phyloP scores from a whole-genome alignment of 371 early-diverging fungal species.

The Zychaea mexicana region DNA sequence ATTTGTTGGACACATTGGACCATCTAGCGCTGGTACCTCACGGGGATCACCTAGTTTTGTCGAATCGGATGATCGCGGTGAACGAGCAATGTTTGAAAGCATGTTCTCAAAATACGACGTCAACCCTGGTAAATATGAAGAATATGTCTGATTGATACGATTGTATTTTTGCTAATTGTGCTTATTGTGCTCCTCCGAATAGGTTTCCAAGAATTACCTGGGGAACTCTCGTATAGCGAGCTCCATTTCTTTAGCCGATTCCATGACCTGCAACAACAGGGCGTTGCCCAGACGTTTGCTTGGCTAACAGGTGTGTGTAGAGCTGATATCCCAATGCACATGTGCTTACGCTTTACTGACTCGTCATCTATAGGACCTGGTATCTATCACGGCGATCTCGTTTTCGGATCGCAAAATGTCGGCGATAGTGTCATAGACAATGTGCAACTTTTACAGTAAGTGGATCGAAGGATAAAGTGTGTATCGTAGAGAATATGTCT shows the following conservation, averaged over 20 bases:
- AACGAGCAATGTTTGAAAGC: slow-evolving; percentile 60
- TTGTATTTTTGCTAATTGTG: too few species aligned
- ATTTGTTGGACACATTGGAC: slow-evolving; percentile 71
- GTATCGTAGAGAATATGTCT: neutral
- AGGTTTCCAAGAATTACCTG: slow-evolving; percentile 81
- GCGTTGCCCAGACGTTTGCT: slow-evolving; percentile 71
- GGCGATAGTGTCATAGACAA: slow-evolving; percentile 83
- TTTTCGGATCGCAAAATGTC: slow-evolving; percentile 71
- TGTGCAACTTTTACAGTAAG: slow-evolving; percentile 76
- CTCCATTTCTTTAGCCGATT: slow-evolving; percentile 70
- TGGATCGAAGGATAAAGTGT: neutral
- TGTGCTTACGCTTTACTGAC: neutral
- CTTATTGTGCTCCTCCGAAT: neutral
- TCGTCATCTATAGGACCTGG: slow-evolving; percentile 60
- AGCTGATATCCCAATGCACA: neutral
- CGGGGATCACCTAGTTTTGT: slow-evolving; percentile 21
- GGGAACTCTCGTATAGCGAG: slow-evolving; percentile 57
- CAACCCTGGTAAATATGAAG: slow-evolving; percentile 46
- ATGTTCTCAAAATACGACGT: slow-evolving; percentile 65
- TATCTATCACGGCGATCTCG: slow-evolving; percentile 81
- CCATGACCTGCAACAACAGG: slow-evolving; percentile 66
- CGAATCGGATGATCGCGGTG: slow-evolving; percentile 32
- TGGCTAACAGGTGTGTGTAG: slow-evolving; percentile 80
- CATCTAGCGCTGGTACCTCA: slow-evolving; percentile 15
- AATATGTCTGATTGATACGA: neutral